Base-by-base conservation (phyloP, 352 stramenopile genomes). In the Globisporangium emineosum region DNA sequence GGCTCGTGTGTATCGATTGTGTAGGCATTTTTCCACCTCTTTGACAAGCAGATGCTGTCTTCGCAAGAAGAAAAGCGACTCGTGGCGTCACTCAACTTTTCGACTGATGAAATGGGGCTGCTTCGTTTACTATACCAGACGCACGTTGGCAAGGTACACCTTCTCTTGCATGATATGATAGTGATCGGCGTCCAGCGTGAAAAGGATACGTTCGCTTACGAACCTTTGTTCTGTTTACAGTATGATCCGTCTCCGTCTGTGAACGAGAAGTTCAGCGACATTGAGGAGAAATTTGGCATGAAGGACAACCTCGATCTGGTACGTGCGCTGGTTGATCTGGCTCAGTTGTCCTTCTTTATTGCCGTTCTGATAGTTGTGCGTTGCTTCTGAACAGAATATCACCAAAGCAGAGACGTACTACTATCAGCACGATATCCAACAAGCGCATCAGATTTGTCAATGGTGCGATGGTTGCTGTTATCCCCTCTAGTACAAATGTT, bases 1-100 rank as follows among this genome's bases (percentile, higher is more conserved):
- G 13, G 19, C 33, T 42, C 13, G 15, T 23, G 56, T 40, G 9
- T 53, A 47, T 40, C 9, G 29, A 8, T 43, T 30, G 45, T 57
- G 17, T 64, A 88, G 67, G 86, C 88, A 13, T 96, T 96, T 57
- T 91, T 90, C 63, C 80, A 91, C 59, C 71, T 96, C 32, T 82
- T 93, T 25, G 86, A 96, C 23, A 94, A 95, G 71, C 82, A 94
- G 50, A 91, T 95, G 82, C 74, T 96, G 15, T 81, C 86, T 2
- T 58, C 79, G 2, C 58, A 78, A 25, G 76, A 96, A 45, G 84
- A 94, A 66, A 77, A 81, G 35, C 68, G 77, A 49, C 67, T 96
- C n/a, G 51, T 94, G 15, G 76, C 77, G 32, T 86, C 85, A 13
- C 68, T 94, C 5, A 71, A 91, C 51, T 96, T 93, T 60, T 78